Evolutionary conservation across 345 rosid genomes (phyloP).

Genomic region (Populus ilicifolia): DNA sequence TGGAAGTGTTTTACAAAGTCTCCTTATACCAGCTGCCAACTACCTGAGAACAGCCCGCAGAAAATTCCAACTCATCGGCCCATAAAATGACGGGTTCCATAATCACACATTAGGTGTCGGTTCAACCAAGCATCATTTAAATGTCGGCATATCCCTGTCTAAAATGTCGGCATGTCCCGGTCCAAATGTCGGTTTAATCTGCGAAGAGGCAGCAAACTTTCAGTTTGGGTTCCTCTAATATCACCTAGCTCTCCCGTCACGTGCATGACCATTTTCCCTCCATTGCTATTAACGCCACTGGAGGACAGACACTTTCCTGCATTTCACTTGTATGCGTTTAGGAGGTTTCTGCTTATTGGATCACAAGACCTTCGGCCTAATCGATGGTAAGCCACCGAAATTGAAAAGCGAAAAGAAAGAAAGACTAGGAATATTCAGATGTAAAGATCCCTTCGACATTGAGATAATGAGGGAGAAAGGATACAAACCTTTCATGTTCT

Average conservation of each 20-base stretch:
- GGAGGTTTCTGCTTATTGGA: not conserved
- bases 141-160: conserved; percentile 8
- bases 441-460: not conserved
- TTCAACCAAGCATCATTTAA: not conserved
- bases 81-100: not conserved
- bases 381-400: not conserved
- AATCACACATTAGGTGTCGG: not conserved
- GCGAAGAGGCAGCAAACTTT: not conserved
- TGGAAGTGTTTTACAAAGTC: not conserved
- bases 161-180: not conserved
- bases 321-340: not conserved
- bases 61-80: not conserved
- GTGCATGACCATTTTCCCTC: no score
- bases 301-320: not conserved
- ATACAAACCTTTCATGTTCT: not conserved
- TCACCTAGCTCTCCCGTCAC: not conserved
- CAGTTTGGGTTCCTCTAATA: not conserved
- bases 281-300: not conserved
- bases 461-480: not conserved
- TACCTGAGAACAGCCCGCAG: not conserved
- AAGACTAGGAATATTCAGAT: no score
- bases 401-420: no score
- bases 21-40: not conserved
- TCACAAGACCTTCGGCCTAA: not conserved
- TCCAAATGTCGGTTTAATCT: not conserved